A percentile compares a stretch with the other conserved stretches of the same genome.
phyloP scores from a whole-genome alignment of 176 grass and related monocot species.

The Dactylis glomerata region DNA sequence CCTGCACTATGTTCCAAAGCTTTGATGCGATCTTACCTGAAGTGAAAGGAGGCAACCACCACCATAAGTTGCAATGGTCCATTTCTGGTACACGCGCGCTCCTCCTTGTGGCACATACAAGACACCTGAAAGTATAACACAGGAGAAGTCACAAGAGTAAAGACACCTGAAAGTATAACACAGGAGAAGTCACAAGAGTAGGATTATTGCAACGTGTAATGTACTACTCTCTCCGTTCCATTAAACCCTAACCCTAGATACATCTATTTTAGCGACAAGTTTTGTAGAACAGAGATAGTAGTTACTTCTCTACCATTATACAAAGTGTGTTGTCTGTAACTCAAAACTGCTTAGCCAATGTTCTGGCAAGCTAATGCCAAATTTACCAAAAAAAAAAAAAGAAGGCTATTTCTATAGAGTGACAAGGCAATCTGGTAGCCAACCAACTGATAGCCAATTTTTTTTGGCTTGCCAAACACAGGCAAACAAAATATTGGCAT shows the following conservation, averaged over 20 bases:
- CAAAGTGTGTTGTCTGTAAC: not conserved
- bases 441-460: too few species aligned
- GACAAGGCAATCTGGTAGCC: not conserved
- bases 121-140: not conserved
- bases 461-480: not conserved
- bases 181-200: not conserved
- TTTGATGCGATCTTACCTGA: constrained; percentile 51
- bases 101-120: not conserved
- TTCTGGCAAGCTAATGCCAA: not conserved
- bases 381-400: not conserved
- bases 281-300: not conserved
- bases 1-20: constrained; percentile 41
- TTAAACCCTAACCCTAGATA: too few species aligned
- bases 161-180: not conserved
- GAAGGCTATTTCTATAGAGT: not conserved
- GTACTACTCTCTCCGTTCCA: not conserved
- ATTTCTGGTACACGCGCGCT: too few species aligned
- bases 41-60: constrained; percentile 9
- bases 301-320: not conserved
- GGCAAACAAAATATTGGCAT: not conserved
- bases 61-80: constrained; percentile 26
- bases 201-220: not conserved
- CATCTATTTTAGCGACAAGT: too few species aligned
- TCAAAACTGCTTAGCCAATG: not conserved
- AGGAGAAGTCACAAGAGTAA: not conserved